Evolutionary conservation across 2,329 filamentous ascomycete species (phyloP).

Genomic region (Calonectria leucothoes): DNA sequence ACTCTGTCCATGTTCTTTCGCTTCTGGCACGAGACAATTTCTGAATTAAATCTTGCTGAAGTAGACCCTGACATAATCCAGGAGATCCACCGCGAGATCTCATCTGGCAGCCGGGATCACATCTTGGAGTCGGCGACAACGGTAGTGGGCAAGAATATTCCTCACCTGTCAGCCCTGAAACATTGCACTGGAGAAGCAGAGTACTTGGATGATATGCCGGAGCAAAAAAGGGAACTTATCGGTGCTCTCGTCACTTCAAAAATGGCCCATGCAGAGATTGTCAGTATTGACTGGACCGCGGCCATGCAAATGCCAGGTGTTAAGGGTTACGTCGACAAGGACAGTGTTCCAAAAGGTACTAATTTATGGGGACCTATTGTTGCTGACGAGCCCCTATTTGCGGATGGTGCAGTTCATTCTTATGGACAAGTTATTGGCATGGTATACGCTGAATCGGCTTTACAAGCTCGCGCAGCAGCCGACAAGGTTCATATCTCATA

Average conservation of each 20-base stretch:
- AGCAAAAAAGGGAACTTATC: constrained; percentile 83
- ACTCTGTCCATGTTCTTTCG: constrained; percentile 24
- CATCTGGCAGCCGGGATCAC: constrained; percentile 9
- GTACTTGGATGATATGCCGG: constrained; percentile 90
- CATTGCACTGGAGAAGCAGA: constrained; percentile 89
- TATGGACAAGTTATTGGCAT: constrained; percentile 16
- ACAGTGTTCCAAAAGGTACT: constrained; percentile 75
- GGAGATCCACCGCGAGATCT: constrained; percentile 74
- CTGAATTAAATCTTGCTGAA: constrained; percentile 1
- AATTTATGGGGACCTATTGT: constrained; percentile 19
- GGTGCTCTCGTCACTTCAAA: constrained; percentile 85
- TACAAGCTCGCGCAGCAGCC: constrained; percentile 17
- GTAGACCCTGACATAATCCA: constrained; percentile 72
- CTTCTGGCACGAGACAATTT: constrained; percentile 17
- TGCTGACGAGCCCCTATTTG: constrained; percentile 13
- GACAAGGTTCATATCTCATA: constrained; percentile 12
- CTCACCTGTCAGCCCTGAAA: constrained; percentile 87
- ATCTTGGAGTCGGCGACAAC: background rate
- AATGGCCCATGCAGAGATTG: constrained; percentile 83
- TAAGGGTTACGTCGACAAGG: constrained; percentile 80
- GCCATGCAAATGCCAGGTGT: constrained; percentile 85
- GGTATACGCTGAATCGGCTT: constrained; percentile 10
- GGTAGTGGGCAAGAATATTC: constrained; percentile 53
- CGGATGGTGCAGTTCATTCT: constrained; percentile 8
- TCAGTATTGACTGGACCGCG: constrained; percentile 75